Conservation (phyloP, 345 rosid species). For the Adansonia digitata region DNA sequence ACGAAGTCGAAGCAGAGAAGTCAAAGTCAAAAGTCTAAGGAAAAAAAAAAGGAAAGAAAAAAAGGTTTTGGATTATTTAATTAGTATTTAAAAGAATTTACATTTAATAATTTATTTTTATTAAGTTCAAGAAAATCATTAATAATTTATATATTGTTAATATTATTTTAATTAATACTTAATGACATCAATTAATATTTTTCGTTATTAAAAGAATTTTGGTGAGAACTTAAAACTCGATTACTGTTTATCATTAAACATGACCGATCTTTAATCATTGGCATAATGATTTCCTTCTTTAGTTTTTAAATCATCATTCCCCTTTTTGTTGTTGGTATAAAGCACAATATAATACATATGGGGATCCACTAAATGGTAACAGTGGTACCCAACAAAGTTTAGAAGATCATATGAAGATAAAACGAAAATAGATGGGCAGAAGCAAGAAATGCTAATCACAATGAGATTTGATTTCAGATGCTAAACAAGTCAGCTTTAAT, state of each 20-base stretch:
- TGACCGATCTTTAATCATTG: constrained; percentile 1
- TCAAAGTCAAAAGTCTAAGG: neutral
- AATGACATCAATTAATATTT: too few relatives aligned
- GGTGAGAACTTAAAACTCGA: neutral
- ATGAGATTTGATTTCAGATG: neutral
- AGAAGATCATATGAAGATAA: neutral
- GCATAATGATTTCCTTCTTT: neutral
- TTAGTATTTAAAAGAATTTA: too few relatives aligned
- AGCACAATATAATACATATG: neutral
- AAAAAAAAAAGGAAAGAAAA: neutral
- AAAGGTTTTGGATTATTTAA: neutral
- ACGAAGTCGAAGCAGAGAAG: neutral
- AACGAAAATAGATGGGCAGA: neutral
- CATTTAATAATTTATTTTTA: too few relatives aligned
- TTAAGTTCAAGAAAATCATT: too few relatives aligned
- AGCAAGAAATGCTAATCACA: neutral
- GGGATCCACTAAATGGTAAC: neutral
- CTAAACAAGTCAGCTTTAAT: neutral
- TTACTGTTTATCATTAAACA: neutral
- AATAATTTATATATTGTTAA: too few relatives aligned
- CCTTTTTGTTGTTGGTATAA: neutral
- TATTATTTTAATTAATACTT: too few relatives aligned
- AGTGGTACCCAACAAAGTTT: neutral
- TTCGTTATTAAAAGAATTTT: neutral
- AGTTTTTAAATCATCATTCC: neutral